Base-by-base conservation (phyloP, 2,329 filamentous ascomycete genomes). In the Beauveria australis region DNA sequence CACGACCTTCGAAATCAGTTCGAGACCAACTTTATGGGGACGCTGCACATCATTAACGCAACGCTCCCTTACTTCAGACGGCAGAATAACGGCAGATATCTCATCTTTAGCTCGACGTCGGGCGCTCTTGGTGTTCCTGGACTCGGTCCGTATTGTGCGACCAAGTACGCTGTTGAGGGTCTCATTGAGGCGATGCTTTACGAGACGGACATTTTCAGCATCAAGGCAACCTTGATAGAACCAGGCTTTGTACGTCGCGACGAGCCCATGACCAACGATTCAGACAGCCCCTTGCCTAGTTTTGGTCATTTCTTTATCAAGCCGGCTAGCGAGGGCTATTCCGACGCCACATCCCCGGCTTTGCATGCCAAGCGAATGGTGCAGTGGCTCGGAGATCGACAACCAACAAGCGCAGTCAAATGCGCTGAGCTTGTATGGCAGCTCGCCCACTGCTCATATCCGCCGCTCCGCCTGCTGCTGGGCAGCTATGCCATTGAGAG, bases 21-120 rank as follows among this genome's bases (percentile, higher is more conserved):
- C 75, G 91, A 95, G 78, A 97, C 92, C 24, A 99, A 99, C 74
- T 96, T 97, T 74, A 93, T 96, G 80, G 94, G 94, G 59, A 95
- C 92, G 0, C 75, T 97, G 62, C 89, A 97, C 74, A 96, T 99
- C 67, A 88, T 97, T 62, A 92, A 97, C 72, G 79, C 90, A 22
- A 92, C 89, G 1, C 77, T 97, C 43, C 92, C 92, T 0, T 91
- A 96, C 75, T 95, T 97, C 67, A 86, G 93, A 56, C 81, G 86
- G 64, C 87, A 91, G 65, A 81, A 82, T 24, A 79, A 78, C 1
- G 94, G 94, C 1, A 84, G 92, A 33, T 97, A 97, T 72, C 80
- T 97, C 55, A 96, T 97, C 64, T 97, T 97, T 76, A 96, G 91
- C 70, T 94, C 89, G 9, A 97, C 92, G 0, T 89, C 89, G 37